A percentile compares a stretch with the other conserved stretches of the same genome.
These are phyloP conservation scores for Saturnispora hagleri DNA, from an alignment of 805 yeast genomes.

Conservation along the genomic window DNA sequence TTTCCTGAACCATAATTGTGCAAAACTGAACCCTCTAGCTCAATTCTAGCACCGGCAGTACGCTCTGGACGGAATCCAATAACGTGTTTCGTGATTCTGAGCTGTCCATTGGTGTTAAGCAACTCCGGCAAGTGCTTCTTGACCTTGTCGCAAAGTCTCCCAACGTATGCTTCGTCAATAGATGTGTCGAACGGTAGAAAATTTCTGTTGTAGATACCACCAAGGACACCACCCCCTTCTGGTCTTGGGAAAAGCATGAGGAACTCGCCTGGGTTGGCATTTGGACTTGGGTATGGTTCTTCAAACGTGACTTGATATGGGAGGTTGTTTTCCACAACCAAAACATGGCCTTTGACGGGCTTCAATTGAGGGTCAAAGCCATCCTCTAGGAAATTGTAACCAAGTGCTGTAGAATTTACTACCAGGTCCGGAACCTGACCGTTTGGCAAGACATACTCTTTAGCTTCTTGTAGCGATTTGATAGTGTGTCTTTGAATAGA, in stretches of 20 bases:
- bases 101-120: conserved; percentile 8
- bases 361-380: conserved; percentile 36
- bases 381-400: conserved; percentile 38
- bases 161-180: conserved; percentile 42
- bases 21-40: conserved; percentile 30
- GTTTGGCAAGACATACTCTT: conserved; percentile 21
- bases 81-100: conserved; percentile 41
- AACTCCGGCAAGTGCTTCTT: conserved; percentile 45
- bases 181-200: conserved; percentile 19
- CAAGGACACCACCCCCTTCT: conserved; percentile 59
- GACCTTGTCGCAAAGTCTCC: conserved; percentile 36
- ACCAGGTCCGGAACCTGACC: conserved; percentile 33
- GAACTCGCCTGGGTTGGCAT: conserved; percentile 33
- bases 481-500: conserved; percentile 33
- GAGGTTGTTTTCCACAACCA: conserved; percentile 39
- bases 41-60: conserved; percentile 43
- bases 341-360: conserved; percentile 54
- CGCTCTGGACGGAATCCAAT: conserved; percentile 70
- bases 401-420: conserved; percentile 49
- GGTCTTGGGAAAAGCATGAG: conserved; percentile 56
- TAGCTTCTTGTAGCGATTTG: conserved; percentile 37
- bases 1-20: conserved; percentile 50
- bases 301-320: conserved; percentile 30
- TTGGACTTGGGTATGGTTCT: conserved; percentile 21
- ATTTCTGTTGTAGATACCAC: conserved; percentile 35